Evolutionary conservation across 73 alveolate genomes (phyloP), one percentile per base, ranked within the genome.

Genomic region (Paramecium pentaurelia): DNA sequence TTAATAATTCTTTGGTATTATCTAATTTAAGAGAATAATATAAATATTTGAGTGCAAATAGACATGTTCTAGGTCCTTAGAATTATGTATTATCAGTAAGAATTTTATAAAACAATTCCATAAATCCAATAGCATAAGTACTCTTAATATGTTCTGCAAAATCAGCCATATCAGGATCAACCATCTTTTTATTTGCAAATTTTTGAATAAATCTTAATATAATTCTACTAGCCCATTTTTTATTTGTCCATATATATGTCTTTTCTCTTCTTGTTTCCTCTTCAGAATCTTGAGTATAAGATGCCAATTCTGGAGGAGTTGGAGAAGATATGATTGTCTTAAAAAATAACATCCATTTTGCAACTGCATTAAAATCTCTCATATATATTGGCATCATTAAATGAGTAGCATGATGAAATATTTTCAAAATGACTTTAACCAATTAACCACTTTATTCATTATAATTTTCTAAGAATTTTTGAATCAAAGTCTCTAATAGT

Each of bases 341-440:
- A 80, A 95, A 88, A 86, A 94, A 92, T 12, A 70, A 40, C 58
- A 95, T 86, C 93, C 95, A 92, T 25, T 88, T 85, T 16, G 93
- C 95, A 42, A 94, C 84, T 8, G 25, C 32, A 90, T 83, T 86
- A 71, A 44, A 60, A 14, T 90, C 92, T 18, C 90, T 51, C 93
- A 88, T 59, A 75, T 89, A 85, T 11, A 84, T 86, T 75, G 95
- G 92, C 84, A 95, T 20, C 42, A 47, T 32, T 45, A 95, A 93
- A 59, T 95, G 95, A 73, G 93, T 94, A 36, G 97, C 45, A 27
- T 80, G 92, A 89, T 95, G 95, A 89, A 94, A 95, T 58, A 92
- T 77, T 93, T 95, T 94, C 25, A 86, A 58, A 38, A 92, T 71
- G 27, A 92, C 34, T 47, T 25, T 77, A 80, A 92, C 86, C 89